Evolutionary conservation across 306 rosid genomes (phyloP).

Genomic region (Canavalia ensiformis): DNA sequence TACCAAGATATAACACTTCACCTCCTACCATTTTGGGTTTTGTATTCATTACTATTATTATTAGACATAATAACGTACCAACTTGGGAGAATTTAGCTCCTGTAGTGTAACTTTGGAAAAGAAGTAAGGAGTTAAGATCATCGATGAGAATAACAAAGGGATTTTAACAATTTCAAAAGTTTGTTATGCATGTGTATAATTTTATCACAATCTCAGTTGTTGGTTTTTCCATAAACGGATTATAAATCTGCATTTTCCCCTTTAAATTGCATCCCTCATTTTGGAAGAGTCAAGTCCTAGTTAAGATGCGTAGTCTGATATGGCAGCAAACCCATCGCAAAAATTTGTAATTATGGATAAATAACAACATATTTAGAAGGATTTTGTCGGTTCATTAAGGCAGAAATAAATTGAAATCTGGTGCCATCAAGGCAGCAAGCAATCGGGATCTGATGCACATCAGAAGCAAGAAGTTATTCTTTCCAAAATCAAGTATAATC

Average conservation of each 20-base stretch:
- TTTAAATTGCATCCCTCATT: neutral
- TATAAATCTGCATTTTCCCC: neutral
- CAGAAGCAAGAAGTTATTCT: no score
- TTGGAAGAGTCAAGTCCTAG: neutral
- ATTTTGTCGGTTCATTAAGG: no score
- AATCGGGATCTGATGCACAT: no score
- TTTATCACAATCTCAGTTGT: neutral
- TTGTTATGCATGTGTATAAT: neutral
- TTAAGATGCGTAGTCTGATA: conserved; percentile 10
- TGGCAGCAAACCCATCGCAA: conserved; percentile 7
- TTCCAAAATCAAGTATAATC: no score
- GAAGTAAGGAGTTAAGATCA: neutral
- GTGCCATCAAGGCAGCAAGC: no score
- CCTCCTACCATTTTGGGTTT: neutral
- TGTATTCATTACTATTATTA: neutral
- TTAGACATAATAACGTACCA: neutral
- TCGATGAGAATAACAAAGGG: neutral
- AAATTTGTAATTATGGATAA: conserved; percentile 21
- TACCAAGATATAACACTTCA: neutral
- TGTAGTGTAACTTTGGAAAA: neutral
- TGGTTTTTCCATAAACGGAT: neutral
- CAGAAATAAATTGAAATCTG: no score
- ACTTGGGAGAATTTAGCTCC: neutral
- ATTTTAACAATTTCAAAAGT: neutral
- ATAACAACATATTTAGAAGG: conserved; percentile 36